Evolutionary conservation across 148 eudicot genomes (phyloP), one percentile per base, ranked within the genome.

Genomic region (Pharnaceum exiguum): DNA sequence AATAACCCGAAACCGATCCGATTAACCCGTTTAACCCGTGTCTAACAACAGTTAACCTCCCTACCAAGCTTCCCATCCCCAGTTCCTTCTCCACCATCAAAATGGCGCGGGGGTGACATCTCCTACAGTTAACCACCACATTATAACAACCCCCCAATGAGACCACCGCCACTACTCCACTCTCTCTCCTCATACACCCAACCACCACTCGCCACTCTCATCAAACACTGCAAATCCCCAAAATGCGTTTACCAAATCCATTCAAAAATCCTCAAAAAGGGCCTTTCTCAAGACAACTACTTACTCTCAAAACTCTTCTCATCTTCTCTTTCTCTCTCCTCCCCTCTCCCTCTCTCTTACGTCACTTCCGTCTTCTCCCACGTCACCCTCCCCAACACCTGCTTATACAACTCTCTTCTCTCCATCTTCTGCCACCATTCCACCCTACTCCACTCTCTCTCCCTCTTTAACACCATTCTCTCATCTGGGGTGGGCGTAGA

Each of bases 401-500:
- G 71, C 33, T 74, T 86, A 15, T 78, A 80, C 78, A 86, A 86
- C 66, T 71, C 78, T 4, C 38, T 78, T 18, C 65, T 86, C 7
- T 78, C 78, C 36, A 60, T 55, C 22, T 33, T 69, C 13, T 77
- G 69, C 23, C 44, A 70, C 11, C 60, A 68, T 46, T 70, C 74
- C 2, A 51, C 66, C 30, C 47, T 83, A 0, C 7, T 18, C 0
- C 27, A 28, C 6, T 71, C 74, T 45, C 31, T 86, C 27, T 51
- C 73, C 16, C 3, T 72, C 7, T 72, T 86, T 35, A 59, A 55
- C 0, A 48, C 47, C 5, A 78, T 83, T 78, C 47, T 29, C 27
- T 51, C 38, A 18, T 27, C 24, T 7, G 22, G 19, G 57, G 64
- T 55, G 43, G 35, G 22, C 26, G 76, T 82, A 19, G 95, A 83